phyloP scores from a whole-genome alignment of 345 rosid species.

The Boechera retrofracta region DNA sequence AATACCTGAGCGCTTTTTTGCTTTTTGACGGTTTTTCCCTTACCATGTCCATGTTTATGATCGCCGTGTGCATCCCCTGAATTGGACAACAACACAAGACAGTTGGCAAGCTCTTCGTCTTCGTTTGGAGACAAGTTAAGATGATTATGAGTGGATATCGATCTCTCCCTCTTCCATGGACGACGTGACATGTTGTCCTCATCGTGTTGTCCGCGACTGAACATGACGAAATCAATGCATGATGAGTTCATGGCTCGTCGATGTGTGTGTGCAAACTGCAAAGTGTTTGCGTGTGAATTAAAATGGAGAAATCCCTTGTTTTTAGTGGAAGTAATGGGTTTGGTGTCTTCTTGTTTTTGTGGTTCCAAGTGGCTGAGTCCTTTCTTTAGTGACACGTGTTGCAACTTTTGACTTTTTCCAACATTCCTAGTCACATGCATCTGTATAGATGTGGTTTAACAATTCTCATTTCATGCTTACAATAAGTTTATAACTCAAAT shows the following conservation, averaged over 20 bases:
- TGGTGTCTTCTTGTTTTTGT: constrained; percentile 44
- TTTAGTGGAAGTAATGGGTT: constrained; percentile 44
- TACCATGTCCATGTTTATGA: constrained; percentile 31
- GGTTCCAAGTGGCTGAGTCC: constrained; percentile 32
- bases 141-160: constrained; percentile 25
- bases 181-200: constrained; percentile 40
- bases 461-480: constrained; percentile 30
- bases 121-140: constrained; percentile 59
- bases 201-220: constrained; percentile 40
- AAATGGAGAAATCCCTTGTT: constrained; percentile 47
- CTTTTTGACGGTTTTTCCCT: constrained; percentile 48
- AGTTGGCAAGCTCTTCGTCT: constrained; percentile 95
- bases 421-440: constrained; percentile 38
- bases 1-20: constrained; percentile 55
- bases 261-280: background rate
- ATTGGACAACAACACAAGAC: constrained; percentile 88
- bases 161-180: constrained; percentile 47
- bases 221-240: constrained; percentile 46
- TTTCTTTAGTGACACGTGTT: constrained; percentile 40
- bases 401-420: constrained; percentile 40
- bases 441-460: constrained; percentile 13
- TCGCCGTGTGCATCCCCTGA: constrained; percentile 58
- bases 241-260: constrained; percentile 41
- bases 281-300: constrained; percentile 24
- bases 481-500: background rate